Conservation (phyloP, 1,284 basidiomycete species). For the Chalciporus sp. region DNA sequence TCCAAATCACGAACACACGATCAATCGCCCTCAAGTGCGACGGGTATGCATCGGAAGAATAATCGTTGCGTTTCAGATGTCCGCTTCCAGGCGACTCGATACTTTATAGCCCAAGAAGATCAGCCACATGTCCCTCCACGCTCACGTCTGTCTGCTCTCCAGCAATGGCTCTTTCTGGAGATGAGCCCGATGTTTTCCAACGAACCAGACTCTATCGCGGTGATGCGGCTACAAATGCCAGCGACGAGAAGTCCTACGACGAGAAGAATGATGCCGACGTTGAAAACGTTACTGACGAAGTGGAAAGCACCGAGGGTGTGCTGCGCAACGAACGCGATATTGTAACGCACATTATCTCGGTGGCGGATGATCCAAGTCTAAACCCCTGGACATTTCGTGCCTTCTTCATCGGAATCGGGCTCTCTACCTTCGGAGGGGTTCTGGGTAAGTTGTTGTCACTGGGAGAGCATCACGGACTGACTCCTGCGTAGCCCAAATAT, state of each 20-base stretch:
- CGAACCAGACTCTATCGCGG: neutral
- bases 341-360: slow-evolving; percentile 52
- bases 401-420: slow-evolving; percentile 60
- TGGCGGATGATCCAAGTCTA: slow-evolving; percentile 56
- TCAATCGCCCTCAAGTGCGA: neutral
- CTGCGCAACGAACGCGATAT: slow-evolving; percentile 50
- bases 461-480: neutral
- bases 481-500: slow-evolving; percentile 46
- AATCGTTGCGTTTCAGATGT: neutral
- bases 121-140: neutral
- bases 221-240: slow-evolving; percentile 10
- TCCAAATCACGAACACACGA: too few relatives aligned
- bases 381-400: slow-evolving; percentile 62
- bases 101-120: slow-evolving; percentile 3
- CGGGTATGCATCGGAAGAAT: neutral
- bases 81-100: neutral
- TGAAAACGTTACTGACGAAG: slow-evolving; percentile 37
- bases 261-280: slow-evolving; percentile 13
- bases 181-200: slow-evolving; percentile 8
- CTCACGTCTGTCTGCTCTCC: neutral
- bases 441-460: slow-evolving; percentile 29
- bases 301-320: slow-evolving; percentile 19
- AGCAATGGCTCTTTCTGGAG: slow-evolving; percentile 15
- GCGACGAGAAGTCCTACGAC: slow-evolving; percentile 36
- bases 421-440: slow-evolving; percentile 62